Percentiles rank a stretch among this genome's conserved stretches.
These are phyloP conservation scores for Hygrophoropsis aurantiaca DNA, from an alignment of 768 basidiomycete species.

Conservation along the genomic window DNA sequence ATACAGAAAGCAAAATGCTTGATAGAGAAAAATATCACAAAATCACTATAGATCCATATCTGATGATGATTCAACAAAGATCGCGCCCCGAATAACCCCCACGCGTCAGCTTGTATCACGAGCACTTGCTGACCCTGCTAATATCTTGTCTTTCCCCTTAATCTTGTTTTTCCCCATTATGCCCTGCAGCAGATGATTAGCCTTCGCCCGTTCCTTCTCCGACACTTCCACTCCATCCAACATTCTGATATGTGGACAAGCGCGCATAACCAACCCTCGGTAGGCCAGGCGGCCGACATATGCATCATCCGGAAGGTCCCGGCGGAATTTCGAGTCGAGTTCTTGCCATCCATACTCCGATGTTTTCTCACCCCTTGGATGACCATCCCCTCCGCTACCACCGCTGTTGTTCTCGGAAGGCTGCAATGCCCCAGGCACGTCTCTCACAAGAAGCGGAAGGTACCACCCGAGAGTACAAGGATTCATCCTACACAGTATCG, in stretches of 20 bases:
- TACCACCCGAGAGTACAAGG: constrained; percentile 97
- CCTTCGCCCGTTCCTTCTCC: constrained; percentile 85
- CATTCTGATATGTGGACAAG: constrained; percentile 61
- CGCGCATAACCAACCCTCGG: constrained; percentile 83
- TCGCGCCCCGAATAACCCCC: too few relatives aligned
- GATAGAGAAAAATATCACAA: constrained; percentile 3
- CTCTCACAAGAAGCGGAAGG: constrained; percentile 77
- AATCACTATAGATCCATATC: constrained; percentile 1
- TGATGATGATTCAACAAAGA: too few relatives aligned
- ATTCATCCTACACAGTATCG: constrained; percentile 68
- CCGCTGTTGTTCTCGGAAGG: constrained; percentile 45
- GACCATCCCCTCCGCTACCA: constrained; percentile 22
- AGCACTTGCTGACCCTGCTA: constrained; percentile 9
- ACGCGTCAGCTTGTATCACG: neutral
- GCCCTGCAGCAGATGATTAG: constrained; percentile 62
- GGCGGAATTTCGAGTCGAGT: constrained; percentile 83
- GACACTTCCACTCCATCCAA: constrained; percentile 86
- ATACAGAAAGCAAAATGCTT: neutral
- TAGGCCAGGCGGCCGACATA: constrained; percentile 89
- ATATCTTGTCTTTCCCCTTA: constrained; percentile 24
- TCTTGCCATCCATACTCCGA: constrained; percentile 58
- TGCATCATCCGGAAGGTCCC: constrained; percentile 83
- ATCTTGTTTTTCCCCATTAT: constrained; percentile 43
- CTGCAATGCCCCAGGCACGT: constrained; percentile 65
- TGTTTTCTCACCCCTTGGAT: constrained; percentile 30